phyloP scores from a whole-genome alignment of 2,329 filamentous ascomycete species.

The Coniella vitis region DNA sequence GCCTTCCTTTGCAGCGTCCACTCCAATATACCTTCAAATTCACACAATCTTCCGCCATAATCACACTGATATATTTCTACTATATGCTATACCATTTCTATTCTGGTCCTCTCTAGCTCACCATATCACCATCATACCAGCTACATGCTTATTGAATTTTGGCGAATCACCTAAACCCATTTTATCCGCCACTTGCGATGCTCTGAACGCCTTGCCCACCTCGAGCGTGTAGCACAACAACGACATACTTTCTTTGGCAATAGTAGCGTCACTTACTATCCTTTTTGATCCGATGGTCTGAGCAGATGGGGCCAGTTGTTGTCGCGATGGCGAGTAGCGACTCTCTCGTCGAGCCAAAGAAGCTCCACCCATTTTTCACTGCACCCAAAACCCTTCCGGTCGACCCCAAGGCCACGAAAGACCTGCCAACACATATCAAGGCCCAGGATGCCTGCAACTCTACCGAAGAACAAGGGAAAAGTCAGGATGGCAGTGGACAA shows the following conservation, averaged over 20 bases:
- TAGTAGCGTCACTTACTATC: background rate
- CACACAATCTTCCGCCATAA: no score
- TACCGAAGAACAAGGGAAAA: background rate
- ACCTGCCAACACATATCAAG: background rate
- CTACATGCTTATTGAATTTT: background rate
- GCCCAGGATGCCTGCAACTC: background rate
- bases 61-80: no score
- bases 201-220: background rate
- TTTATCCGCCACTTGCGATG: constrained; percentile 1
- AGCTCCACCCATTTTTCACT: constrained; percentile 50
- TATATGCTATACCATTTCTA: no score
- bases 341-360: constrained; percentile 32
- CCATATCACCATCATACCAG: no score
- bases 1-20: no score
- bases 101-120: no score
- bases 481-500: constrained; percentile 8
- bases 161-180: background rate
- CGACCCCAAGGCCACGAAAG: background rate
- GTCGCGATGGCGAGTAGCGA: constrained; percentile 39
- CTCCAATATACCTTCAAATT: no score
- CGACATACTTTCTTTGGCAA: constrained; percentile 16
- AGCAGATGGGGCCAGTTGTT: constrained; percentile 35
- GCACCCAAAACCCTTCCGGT: constrained; percentile 20
- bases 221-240: background rate
- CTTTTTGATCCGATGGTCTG: no score